Conservation (phyloP, 257 asterid genomes). For the Capsicum rhomboideum region DNA sequence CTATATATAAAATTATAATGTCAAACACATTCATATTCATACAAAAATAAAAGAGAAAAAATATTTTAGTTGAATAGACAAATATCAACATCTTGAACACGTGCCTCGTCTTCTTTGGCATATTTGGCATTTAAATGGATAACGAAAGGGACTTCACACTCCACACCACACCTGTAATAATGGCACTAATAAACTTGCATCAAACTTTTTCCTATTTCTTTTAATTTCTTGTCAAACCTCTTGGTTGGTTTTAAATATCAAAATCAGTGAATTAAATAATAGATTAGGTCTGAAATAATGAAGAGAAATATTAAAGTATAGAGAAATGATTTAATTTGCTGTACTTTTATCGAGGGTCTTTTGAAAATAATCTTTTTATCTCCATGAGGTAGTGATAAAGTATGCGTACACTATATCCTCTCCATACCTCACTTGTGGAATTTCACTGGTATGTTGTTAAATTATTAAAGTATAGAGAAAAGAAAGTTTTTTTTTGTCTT, state of each 20-base stretch:
- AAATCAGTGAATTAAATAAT: not conserved
- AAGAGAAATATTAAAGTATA: not conserved
- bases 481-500: no score
- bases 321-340: no score
- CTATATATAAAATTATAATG: no score
- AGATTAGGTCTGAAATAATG: not conserved
- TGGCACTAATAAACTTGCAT: not conserved
- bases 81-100: not conserved
- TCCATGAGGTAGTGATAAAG: no score
- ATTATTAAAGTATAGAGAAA: no score
- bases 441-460: no score
- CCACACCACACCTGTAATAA: not conserved
- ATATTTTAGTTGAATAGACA: not conserved
- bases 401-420: no score
- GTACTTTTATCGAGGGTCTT: no score
- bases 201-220: not conserved
- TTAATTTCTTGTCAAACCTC: not conserved
- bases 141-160: conserved; percentile 22
- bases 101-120: not conserved
- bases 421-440: no score
- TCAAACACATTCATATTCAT: not conserved
- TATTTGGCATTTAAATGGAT: conserved; percentile 18
- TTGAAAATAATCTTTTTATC: no score
- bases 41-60: no score
- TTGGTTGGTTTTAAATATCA: no score